Percentiles rank a stretch among this genome's conserved stretches.
Evolutionary conservation across 345 rosid genomes (phyloP).

Genomic region (Clausena lansium): DNA sequence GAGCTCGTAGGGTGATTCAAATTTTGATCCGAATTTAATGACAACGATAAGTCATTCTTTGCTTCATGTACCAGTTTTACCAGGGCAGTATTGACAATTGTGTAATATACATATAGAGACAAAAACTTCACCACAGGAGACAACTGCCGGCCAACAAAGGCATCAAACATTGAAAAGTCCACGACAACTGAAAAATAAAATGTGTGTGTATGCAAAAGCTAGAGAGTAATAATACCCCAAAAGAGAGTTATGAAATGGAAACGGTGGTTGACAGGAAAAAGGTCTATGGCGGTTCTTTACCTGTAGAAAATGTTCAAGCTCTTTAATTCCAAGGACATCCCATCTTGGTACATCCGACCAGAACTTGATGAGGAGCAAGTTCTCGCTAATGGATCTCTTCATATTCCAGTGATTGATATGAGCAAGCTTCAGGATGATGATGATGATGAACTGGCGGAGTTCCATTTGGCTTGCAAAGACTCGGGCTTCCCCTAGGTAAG

Average conservation of each 20-base stretch:
- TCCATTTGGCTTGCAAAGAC: constrained; percentile 52
- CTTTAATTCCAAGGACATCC: constrained; percentile 29
- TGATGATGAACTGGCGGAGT: constrained; percentile 33
- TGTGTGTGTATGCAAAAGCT: too few species aligned
- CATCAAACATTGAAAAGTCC: background rate
- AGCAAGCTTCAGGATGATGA: constrained; percentile 23
- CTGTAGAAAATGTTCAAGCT: constrained; percentile 36
- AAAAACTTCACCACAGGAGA: background rate
- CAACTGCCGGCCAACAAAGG: background rate
- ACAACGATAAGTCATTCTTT: too few species aligned
- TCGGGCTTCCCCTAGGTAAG: constrained; percentile 67
- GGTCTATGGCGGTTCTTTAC: constrained; percentile 29
- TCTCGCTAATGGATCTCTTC: constrained; percentile 14
- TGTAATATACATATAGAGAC: background rate
- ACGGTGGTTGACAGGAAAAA: background rate
- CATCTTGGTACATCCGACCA: constrained; percentile 32
- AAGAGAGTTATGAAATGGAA: constrained; percentile 6
- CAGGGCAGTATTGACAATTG: too few species aligned
- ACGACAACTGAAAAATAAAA: background rate
- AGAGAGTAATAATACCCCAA: too few species aligned
- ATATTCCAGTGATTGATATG: constrained; percentile 42
- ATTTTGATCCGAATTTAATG: too few species aligned
- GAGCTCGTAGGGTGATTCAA: too few species aligned
- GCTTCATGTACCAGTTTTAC: too few species aligned
- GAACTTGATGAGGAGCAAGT: constrained; percentile 20